Base-by-base conservation (phyloP, 1,139 yeast genomes). In the Debaryomyces robertsiae region DNA sequence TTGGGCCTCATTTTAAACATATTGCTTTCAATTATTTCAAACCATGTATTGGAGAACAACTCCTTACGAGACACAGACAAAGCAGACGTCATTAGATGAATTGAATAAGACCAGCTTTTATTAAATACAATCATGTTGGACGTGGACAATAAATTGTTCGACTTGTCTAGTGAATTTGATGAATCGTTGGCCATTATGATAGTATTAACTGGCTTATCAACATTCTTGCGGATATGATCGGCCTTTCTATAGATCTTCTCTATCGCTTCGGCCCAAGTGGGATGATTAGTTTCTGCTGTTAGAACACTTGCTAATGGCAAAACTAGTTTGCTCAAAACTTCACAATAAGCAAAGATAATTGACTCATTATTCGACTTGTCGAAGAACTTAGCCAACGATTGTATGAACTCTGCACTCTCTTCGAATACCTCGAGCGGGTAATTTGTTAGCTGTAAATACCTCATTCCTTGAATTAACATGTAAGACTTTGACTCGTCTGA, bases 271-370 rank as follows among this genome's bases (percentile, higher is more conserved):
- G 84, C 83, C 99, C 98, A 94, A 0, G 86, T 81, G 2, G 98
- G 98, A 60, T 90, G 95, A 55, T 94, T 93, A 1, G 90, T 90
- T 59, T 94, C 99, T 0, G 97, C 98, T 0, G 97, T 88, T 27
- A 91, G 74, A 2, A 79, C 73, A 14, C 89, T 94, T 0, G 97
- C 95, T 30, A 93, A 65, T 0, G 98, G 95, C 32, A 88, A 64
- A 3, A 94, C 63, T 30, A 94, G 73, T 44, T 79, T 83, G 40
- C 85, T 75, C 32, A 91, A 70, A 1, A 89, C 95, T 47, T 89
- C 96, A 38, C 95, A 86, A 58, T 93, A 94, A 1, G 96, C 94
- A 46, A 79, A 69, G 19, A 82, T 68, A 1, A 86, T 73, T 3
- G 81, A 73, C 42, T 81, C 81, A 47, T 83, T 84, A 36, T 77